Evolutionary conservation across 2,329 filamentous ascomycete species (phyloP), one percentile per base, ranked within the genome.

Genomic region (Colletotrichum australisinense): DNA sequence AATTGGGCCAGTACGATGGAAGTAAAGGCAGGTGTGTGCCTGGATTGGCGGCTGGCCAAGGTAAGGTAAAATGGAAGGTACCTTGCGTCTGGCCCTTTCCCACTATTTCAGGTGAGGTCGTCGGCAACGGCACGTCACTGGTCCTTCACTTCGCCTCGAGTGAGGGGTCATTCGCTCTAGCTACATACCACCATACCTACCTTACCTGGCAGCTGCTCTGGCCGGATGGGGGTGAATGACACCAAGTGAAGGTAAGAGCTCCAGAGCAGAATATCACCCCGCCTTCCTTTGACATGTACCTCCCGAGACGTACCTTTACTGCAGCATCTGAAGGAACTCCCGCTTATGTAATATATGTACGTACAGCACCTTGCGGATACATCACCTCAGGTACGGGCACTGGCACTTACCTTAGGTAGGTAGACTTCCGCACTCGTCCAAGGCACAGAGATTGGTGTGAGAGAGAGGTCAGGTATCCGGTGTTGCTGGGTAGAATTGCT

Each of bases 91-190:
- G 22, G 32, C n/a, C 30, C n/a, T 53, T 55, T 65, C 52, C 63
- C 63, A 65, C 63, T 65, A 65, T 65, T 65, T 65, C 52, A 57
- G 63, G 52, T 57, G 63, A 65, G 49, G 22, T 56, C 32, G 22
- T 30, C 26, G 52, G 30, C n/a, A 55, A 55, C 22, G 46, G 63
- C 24, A 65, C 52, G n/a, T 42, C 52, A 46, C 52, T 65, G 49
- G 52, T 42, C 32, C 49, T 64, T 28, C n/a, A 30, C 12, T 24
- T 24, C 35, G 53, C 32, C 22, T 26, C 26, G 12, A 19, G 32
- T 8, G 52, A 30, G 63, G 52, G 52, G 52, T 57, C 30, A 19
- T 32, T 28, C 42, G 14, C 26, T 63, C 58, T 32, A 52, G 59
- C 59, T 52, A n/a, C 38, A 52, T 35, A 35, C n/a, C n/a, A n/a